Percentiles rank a stretch among this genome's conserved stretches.
These are phyloP conservation scores for Cenchrus americanus DNA, from an alignment of 176 grass and related monocot genomes.

Conservation along the genomic window DNA sequence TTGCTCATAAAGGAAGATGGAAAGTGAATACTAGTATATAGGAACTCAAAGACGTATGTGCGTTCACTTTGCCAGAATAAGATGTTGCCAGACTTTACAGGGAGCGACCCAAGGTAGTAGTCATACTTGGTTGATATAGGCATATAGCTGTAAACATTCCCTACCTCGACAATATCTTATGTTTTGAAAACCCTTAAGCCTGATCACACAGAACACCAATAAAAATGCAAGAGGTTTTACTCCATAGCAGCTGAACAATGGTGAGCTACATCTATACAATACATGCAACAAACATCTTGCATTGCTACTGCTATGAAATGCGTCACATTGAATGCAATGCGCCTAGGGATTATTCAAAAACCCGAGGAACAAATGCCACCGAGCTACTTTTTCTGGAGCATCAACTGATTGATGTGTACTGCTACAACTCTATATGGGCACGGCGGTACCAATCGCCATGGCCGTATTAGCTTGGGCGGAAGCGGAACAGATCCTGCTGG, in stretches of 20 bases:
- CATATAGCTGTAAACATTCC: background rate
- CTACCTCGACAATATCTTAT: background rate
- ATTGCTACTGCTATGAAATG: too few species aligned
- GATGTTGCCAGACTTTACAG: background rate
- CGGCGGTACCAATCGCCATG: background rate
- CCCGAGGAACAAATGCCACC: too few species aligned
- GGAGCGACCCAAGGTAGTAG: background rate
- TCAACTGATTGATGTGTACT: background rate
- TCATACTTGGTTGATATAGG: background rate
- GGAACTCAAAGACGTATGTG: background rate
- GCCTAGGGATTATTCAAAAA: too few species aligned
- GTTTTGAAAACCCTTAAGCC: background rate
- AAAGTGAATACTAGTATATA: too few species aligned
- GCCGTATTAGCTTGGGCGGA: background rate
- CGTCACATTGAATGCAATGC: too few species aligned
- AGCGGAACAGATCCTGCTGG: background rate
- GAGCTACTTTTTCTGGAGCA: too few species aligned
- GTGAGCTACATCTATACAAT: background rate
- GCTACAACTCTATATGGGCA: background rate
- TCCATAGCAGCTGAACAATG: background rate
- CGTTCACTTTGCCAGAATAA: background rate
- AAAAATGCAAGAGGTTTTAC: background rate
- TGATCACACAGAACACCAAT: background rate
- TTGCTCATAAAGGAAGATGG: constrained; percentile 29
- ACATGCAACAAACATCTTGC: too few species aligned